Evolutionary conservation across 805 yeast genomes (phyloP), one percentile per base, ranked within the genome.

Genomic region (Teunomyces lycoperdinae): DNA sequence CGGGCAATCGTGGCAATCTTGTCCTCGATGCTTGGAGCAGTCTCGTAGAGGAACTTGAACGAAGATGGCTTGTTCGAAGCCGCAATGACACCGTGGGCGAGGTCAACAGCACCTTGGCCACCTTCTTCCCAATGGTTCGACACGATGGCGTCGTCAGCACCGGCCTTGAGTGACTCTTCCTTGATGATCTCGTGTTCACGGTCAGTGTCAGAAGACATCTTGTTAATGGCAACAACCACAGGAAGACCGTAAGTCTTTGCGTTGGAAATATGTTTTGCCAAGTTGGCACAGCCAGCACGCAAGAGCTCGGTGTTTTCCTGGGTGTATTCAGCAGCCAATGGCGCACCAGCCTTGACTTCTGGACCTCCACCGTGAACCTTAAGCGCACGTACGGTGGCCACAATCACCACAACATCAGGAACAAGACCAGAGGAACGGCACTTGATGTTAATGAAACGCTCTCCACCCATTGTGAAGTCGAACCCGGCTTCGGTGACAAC

Each of bases 381-480:
- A 68, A 87, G 74, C 24, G 95, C 95, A 71, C 95, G 79, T 16
- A 85, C 85, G 33, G 95, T 87, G 45, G 95, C 94, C 50, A 87
- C 95, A 57, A 87, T 77, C 42, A 87, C 89, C 53, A 87, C 86
- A 41, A 80, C 83, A 64, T 87, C 89, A 14, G 95, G 95, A 28
- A 74, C 75, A 52, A 86, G 73, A 7, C 92, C 94, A n/a, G 89
- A 82, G 8, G 90, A 78, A 63, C 94, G 79, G 65, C 91, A 84
- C 67, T 87, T 87, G 71, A 87, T 87, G 68, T 87, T 85, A 66
- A 85, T 75, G 68, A 87, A 87, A 70, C 95, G 76, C 73, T 87
- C 95, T 66, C 95, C 95, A 63, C 95, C 95, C 95, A 87, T 87
- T 44, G 94, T 87, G 76, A 87, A 87, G 68, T 87, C 95, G 70